phyloP scores from a whole-genome alignment of 495 filamentous ascomycete species.

The Penicillium salamii region DNA sequence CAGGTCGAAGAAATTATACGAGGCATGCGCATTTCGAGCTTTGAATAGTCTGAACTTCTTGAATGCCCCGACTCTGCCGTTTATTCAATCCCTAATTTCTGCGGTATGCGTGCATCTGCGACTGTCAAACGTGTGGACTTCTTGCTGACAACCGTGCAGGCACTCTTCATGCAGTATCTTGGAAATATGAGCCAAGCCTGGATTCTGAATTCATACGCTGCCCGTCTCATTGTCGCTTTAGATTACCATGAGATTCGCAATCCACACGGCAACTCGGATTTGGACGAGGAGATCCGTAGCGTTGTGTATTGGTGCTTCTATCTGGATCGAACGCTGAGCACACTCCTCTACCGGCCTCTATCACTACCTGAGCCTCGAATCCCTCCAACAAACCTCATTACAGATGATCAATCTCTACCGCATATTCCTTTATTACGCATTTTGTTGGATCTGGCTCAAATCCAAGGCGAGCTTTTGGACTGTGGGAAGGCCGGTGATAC shows the following conservation, averaged over 20 bases:
- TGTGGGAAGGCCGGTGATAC: conserved; percentile 1
- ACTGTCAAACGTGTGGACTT: no score
- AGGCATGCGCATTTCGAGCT: conserved; percentile 14
- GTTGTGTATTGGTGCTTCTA: conserved; percentile 31
- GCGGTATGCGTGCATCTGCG: conserved; percentile 11
- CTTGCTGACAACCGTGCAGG: conserved; percentile 8
- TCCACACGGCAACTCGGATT: background rate
- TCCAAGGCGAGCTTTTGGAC: conserved; percentile 20
- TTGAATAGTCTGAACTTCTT: conserved; percentile 22
- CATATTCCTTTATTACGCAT: conserved; percentile 20
- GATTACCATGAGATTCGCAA: conserved; percentile 21
- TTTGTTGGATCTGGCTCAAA: conserved; percentile 23
- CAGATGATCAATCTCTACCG: conserved; percentile 4
- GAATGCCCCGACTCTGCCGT: conserved; percentile 15
- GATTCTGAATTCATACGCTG: conserved; percentile 27
- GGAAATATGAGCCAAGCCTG: conserved; percentile 26
- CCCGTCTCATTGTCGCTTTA: conserved; percentile 23
- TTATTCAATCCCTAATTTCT: conserved; percentile 28
- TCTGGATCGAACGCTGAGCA: conserved; percentile 26
- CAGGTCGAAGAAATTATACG: conserved; percentile 20
- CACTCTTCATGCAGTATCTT: conserved; percentile 27
- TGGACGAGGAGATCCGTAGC: conserved; percentile 20
- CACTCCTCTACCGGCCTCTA: conserved; percentile 23
- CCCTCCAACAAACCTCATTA: conserved; percentile 14
- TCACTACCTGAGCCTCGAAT: conserved; percentile 21